Percentiles rank a stretch among this genome's conserved stretches.
Conservation (phyloP, 805 yeast genomes). For the Candida awuae region DNA sequence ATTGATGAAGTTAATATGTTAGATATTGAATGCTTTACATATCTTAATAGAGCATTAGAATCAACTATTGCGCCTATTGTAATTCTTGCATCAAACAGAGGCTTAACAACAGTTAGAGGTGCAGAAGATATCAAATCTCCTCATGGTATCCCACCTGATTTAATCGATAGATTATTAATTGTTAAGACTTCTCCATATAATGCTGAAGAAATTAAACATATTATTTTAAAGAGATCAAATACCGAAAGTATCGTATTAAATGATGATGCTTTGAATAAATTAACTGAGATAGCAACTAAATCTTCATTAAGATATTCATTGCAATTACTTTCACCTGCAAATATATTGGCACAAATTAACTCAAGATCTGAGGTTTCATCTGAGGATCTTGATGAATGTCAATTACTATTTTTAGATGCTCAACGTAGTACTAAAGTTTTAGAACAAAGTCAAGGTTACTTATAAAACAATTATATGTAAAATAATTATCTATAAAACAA, state of each 20-base stretch:
- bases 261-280: slow-evolving; percentile 74
- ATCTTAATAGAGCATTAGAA: slow-evolving; percentile 90
- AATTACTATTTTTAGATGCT: slow-evolving; percentile 79
- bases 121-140: slow-evolving; percentile 82
- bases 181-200: slow-evolving; percentile 77
- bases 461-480: slow-evolving; percentile 11
- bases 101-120: slow-evolving; percentile 88
- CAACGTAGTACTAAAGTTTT: slow-evolving; percentile 82
- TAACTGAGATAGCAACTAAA: slow-evolving; percentile 84
- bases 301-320: slow-evolving; percentile 90
- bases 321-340: slow-evolving; percentile 83
- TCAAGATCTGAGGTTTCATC: slow-evolving; percentile 59
- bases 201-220: slow-evolving; percentile 78
- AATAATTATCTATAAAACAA: not conserved
- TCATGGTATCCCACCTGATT: slow-evolving; percentile 94
- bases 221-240: slow-evolving; percentile 80
- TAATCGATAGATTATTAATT: slow-evolving; percentile 87
- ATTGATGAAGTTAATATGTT: slow-evolving; percentile 98
- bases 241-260: slow-evolving; percentile 87
- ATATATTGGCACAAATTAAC: slow-evolving; percentile 68
- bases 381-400: slow-evolving; percentile 84
- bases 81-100: slow-evolving; percentile 97
- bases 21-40: slow-evolving; percentile 94
- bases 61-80: slow-evolving; percentile 96
- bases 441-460: slow-evolving; percentile 39